Base-by-base conservation (phyloP, 1,284 basidiomycete species). In the Boletus semigastroideus region DNA sequence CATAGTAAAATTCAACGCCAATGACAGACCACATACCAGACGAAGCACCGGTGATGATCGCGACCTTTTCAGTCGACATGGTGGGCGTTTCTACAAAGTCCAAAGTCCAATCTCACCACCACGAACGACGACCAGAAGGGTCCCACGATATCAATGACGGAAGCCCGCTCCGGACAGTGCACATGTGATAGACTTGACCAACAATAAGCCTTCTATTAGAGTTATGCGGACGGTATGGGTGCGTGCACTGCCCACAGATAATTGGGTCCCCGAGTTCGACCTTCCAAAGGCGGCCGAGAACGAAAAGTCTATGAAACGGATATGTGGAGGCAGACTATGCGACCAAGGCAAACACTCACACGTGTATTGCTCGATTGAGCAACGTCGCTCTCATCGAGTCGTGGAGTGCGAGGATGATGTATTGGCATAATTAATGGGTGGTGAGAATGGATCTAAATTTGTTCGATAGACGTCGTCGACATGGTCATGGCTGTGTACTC, bases 11-110 rank as follows among this genome's bases (percentile, higher is more conserved):
- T n/a, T 7, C 9, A 11, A 30, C 30, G 12, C 20, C n/a, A 25
- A 8, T 20, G 20, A 27, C n/a, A 20, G 17, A 14, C 19, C 27
- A 49, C 45, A 14, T 46, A 64, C 62, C 64, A 30, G 64, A 51
- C 22, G 62, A 63, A 44, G 62, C 62, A 1, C 61, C 62, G 0
- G 62, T 66, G 40, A 66, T 61, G 41, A 63, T 49, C 12, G 62
- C 64, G n/a, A 66, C 62, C 37, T 64, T 66, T 38, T 27, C 38
- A 1, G 45, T 42, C 31, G 64, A 25, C 61, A 63, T 64, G 28
- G 20, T 10, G n/a, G 14, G 9, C 17, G 8, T 20, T 12, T 16
- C 25, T 9, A 40, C 10, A 10, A 25, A 38, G 19, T 14, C 7
- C 10, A 10, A 25, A 38, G 19, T 14, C 7, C 17, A 41, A 28